phyloP scores from a whole-genome alignment of 2,329 filamentous ascomycete species.

The Exophiala xenobiotica region DNA sequence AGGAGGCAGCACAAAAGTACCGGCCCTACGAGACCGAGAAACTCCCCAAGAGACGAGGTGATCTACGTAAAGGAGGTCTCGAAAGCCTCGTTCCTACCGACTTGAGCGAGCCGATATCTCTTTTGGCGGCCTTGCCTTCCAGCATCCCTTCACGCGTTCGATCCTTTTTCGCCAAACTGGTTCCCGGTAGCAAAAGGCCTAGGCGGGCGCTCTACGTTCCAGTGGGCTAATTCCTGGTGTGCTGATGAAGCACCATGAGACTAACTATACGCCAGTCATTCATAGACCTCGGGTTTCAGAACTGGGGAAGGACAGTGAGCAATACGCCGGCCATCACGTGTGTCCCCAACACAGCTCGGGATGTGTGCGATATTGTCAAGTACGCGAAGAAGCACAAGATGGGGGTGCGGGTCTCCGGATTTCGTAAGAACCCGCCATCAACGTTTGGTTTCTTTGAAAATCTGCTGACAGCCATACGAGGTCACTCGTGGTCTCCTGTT shows the following conservation, averaged over 20 bases:
- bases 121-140: conserved; percentile 18
- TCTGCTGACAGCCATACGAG: conserved; percentile 9
- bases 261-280: conserved; percentile 16
- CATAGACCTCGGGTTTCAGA: conserved; percentile 23
- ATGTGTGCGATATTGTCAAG: conserved; percentile 24
- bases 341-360: conserved; percentile 23
- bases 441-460: not conserved
- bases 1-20: conserved; percentile 20
- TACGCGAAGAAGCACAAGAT: conserved; percentile 25
- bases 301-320: conserved; percentile 19
- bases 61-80: conserved; percentile 16
- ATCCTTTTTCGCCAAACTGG: conserved; percentile 14
- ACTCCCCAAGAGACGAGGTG: conserved; percentile 8
- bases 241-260: not conserved
- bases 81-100: conserved; percentile 12
- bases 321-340: conserved; percentile 22
- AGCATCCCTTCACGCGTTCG: conserved; percentile 24
- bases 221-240: too few relatives aligned
- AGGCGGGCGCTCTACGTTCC: conserved; percentile 23
- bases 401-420: conserved; percentile 24
- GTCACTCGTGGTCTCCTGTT: conserved; percentile 27
- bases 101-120: conserved; percentile 14
- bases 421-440: conserved; percentile 12
- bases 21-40: conserved; percentile 8
- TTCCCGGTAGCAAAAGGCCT: conserved; percentile 18